Evolutionary conservation across 1,139 yeast genomes (phyloP).

Genomic region (Taiozyma sp.): DNA sequence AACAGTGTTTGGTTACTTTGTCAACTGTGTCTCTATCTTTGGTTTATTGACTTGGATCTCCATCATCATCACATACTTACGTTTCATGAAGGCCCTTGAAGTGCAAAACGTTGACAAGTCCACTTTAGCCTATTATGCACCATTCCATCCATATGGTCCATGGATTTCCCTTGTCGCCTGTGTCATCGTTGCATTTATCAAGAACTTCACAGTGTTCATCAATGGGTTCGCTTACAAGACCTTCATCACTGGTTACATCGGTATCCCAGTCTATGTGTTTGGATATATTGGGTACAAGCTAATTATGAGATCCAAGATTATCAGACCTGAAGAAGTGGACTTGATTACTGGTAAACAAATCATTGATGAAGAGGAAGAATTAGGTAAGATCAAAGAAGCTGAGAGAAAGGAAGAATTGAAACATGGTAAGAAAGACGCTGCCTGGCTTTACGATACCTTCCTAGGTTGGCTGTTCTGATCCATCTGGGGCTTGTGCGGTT

Average conservation of each 20-base stretch:
- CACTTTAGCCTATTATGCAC: constrained; percentile 53
- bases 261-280: constrained; percentile 59
- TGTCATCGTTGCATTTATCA: constrained; percentile 52
- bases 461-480: constrained; percentile 48
- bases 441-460: constrained; percentile 52
- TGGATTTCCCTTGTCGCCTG: constrained; percentile 54
- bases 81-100: constrained; percentile 57
- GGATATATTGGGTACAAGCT: constrained; percentile 56
- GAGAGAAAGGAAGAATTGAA: constrained; percentile 40
- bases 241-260: constrained; percentile 75
- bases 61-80: constrained; percentile 54
- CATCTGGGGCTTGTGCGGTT: neutral
- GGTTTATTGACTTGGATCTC: constrained; percentile 69
- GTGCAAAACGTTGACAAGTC: constrained; percentile 52
- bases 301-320: constrained; percentile 43
- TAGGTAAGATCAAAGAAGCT: constrained; percentile 37
- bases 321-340: constrained; percentile 55
- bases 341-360: constrained; percentile 57
- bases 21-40: constrained; percentile 64
- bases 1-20: constrained; percentile 58
- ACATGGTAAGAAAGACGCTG: constrained; percentile 28
- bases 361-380: constrained; percentile 63
- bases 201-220: constrained; percentile 70
- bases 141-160: constrained; percentile 62
- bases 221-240: constrained; percentile 48